phyloP scores from a whole-genome alignment of 129 eudicot genomes.

The Cynara cardunculus region DNA sequence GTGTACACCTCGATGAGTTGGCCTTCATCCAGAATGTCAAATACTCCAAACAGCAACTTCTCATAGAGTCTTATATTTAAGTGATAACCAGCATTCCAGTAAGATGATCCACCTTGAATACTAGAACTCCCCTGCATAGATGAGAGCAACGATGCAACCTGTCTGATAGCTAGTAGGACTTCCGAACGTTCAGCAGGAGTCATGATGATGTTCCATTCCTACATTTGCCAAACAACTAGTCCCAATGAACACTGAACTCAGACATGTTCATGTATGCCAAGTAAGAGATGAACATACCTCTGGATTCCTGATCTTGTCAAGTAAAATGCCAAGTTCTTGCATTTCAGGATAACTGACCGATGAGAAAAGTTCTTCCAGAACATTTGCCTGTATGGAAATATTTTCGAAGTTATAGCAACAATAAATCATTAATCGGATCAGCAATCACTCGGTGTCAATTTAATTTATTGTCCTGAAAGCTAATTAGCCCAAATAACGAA shows the following conservation, averaged over 20 bases:
- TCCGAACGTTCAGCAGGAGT: conserved; percentile 67
- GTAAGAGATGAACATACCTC: conserved; percentile 47
- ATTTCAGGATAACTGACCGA: conserved; percentile 50
- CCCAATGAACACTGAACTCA: not conserved
- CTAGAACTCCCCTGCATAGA: conserved; percentile 47
- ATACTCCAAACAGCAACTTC: conserved; percentile 70
- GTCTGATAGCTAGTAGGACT: conserved; percentile 60
- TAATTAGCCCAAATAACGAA: not conserved
- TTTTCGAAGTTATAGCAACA: conserved; percentile 19
- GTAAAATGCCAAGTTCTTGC: conserved; percentile 50
- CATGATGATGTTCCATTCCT: conserved; percentile 84
- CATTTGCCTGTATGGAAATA: conserved; percentile 48
- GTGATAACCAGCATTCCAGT: conserved; percentile 71
- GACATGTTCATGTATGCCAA: not conserved
- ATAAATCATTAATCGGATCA: not conserved
- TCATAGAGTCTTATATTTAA: conserved; percentile 77
- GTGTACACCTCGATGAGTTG: conserved; percentile 64
- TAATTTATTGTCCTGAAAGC: not conserved
- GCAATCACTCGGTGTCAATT: conserved; percentile 4
- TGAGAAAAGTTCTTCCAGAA: conserved; percentile 71
- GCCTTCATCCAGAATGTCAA: conserved; percentile 89
- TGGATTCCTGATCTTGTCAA: conserved; percentile 63
- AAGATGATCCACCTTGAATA: conserved; percentile 65
- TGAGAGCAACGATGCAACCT: conserved; percentile 53
- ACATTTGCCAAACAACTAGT: conserved; percentile 14